Base-by-base conservation (phyloP, 805 yeast genomes). In the Grigorovia transvaalensis region DNA sequence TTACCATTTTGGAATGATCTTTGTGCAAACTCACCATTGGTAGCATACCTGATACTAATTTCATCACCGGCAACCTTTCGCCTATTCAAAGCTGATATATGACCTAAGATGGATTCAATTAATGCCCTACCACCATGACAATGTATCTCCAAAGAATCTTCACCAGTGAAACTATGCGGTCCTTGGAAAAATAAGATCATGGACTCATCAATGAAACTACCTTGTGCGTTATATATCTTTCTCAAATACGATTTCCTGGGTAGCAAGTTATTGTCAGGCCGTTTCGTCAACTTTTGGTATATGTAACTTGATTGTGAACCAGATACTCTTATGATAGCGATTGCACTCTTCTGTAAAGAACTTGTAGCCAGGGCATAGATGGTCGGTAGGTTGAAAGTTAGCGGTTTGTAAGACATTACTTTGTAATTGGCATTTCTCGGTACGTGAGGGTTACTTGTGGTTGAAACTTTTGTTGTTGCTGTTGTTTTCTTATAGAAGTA, bases 81-180 rank as follows among this genome's bases (percentile, higher is more conserved):
- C 0, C 59, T 50, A 43, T 73, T 70, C 47, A 90, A 60, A 0
- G 90, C 85, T 0, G 88, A 76, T 33, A 33, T 33, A 13, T 33
- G 38, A 33, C 8, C 15, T 2, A 33, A 11, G 11, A 33, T 33
- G 15, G 38, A 13, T 47, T 74, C 72, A 2, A 87, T 78, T 1
- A 91, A 88, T 0, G 98, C 96, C 12, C 77, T 80, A 4, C 98
- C 97, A 3, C 99, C 99, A 66, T 93, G 99, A 1, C 87, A 67
- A 62, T 93, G 97, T n/a, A 93, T 65, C 61, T 93, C 99, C 9
- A 90, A 71, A 27, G 85, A 59, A 59, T 91, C 96, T 65, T 93
- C 98, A 1, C 99, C 99, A 0, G 98, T 93, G 61, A 83, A 93
- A 0, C 96, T 83, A 13, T 74, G 71, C 0, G 97, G 97, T 1